phyloP scores from a whole-genome alignment of 2,329 filamentous ascomycete genomes.

The Colletotrichum gigasporum region DNA sequence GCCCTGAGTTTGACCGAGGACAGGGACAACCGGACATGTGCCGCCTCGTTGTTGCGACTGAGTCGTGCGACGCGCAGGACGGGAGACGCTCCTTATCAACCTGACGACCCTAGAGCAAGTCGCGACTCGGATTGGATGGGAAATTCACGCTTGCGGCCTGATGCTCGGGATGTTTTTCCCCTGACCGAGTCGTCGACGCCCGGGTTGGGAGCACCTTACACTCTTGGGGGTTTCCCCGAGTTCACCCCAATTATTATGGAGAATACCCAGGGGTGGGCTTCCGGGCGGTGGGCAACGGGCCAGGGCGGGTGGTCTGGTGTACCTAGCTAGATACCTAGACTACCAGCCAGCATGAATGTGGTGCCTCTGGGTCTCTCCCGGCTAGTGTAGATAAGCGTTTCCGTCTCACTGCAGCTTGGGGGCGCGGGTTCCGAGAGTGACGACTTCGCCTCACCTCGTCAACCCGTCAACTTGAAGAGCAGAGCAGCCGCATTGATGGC shows the following conservation, averaged over 20 bases:
- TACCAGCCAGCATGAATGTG: conserved; percentile 13
- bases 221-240: conserved; percentile 24
- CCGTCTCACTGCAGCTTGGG: too few relatives aligned
- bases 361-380: conserved; percentile 1
- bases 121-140: neutral
- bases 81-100: neutral
- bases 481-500: conserved; percentile 14
- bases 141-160: conserved; percentile 1
- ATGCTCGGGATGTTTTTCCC: neutral
- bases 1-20: too few relatives aligned
- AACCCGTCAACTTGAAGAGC: neutral
- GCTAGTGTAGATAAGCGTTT: conserved; percentile 26
- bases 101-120: neutral
- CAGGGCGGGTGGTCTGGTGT: neutral
- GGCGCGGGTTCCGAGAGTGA: too few relatives aligned
- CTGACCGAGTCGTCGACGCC: conserved; percentile 3
- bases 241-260: conserved; percentile 13
- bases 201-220: conserved; percentile 3
- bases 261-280: neutral
- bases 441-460: neutral
- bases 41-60: conserved; percentile 1
- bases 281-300: neutral
- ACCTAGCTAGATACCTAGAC: neutral
- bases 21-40: too few relatives aligned
- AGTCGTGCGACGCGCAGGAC: conserved; percentile 15